These are phyloP conservation scores for Lagenaria siceraria DNA, from an alignment of 306 rosid species.

Conservation along the genomic window DNA sequence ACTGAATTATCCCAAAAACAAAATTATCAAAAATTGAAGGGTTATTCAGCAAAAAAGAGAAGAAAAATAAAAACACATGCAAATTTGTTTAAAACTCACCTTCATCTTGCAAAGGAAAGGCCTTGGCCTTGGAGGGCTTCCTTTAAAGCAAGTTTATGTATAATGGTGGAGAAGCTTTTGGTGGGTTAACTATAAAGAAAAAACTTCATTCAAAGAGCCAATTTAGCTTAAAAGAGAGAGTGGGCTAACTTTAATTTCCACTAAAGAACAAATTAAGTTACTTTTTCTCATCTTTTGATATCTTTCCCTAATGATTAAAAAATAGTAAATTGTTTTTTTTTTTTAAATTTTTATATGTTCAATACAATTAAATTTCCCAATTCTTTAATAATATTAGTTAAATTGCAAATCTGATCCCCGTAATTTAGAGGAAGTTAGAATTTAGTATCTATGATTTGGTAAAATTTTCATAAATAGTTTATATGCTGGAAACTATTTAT, in stretches of 20 bases:
- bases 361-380: too few species aligned
- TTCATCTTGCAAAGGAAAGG: not conserved
- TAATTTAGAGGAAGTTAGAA: too few species aligned
- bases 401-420: too few species aligned
- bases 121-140: not conserved
- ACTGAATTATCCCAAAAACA: not conserved
- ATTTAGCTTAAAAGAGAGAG: not conserved
- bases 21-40: not conserved
- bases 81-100: not conserved
- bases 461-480: too few species aligned
- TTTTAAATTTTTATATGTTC: not conserved
- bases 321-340: not conserved
- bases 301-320: not conserved
- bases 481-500: too few species aligned
- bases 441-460: too few species aligned
- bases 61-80: not conserved
- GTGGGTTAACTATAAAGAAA: not conserved
- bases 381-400: too few species aligned
- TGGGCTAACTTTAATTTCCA: not conserved
- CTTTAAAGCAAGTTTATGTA: not conserved
- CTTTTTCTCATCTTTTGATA: not conserved
- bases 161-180: not conserved
- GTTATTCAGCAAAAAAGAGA: not conserved
- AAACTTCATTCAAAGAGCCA: not conserved
- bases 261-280: too few species aligned